A percentile compares a stretch with the other conserved stretches of the same genome.
phyloP scores from a whole-genome alignment of 495 filamentous ascomycete species.

The Lindgomyces ingoldianus region DNA sequence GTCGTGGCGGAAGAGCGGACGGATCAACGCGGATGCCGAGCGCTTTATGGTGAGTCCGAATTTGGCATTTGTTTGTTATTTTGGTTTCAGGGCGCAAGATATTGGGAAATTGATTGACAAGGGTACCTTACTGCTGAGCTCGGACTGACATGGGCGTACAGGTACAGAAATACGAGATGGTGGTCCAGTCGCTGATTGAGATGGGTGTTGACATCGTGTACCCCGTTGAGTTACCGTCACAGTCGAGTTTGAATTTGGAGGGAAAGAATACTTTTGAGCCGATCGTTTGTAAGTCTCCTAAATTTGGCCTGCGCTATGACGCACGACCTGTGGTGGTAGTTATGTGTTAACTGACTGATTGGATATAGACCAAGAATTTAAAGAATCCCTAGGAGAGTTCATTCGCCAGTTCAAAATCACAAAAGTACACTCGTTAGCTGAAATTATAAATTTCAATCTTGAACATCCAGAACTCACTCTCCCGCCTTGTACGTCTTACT shows the following conservation, averaged over 20 bases:
- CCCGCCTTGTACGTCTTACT: constrained; percentile 23
- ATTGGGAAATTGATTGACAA: neutral
- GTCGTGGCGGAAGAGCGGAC: constrained; percentile 30
- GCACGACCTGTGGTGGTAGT: too few relatives aligned
- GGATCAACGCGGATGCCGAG: constrained; percentile 36
- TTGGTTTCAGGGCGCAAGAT: neutral
- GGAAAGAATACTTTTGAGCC: constrained; percentile 35
- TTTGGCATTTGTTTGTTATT: neutral
- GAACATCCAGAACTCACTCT: constrained; percentile 34
- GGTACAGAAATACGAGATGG: constrained; percentile 37
- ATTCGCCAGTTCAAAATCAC: constrained; percentile 35
- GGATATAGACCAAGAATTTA: constrained; percentile 31
- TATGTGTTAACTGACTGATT: neutral
- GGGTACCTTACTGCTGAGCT: constrained; percentile 1
- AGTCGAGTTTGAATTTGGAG: constrained; percentile 28
- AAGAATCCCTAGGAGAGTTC: constrained; percentile 30
- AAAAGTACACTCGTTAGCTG: constrained; percentile 37
- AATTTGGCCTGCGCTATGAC: neutral
- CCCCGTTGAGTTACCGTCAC: constrained; percentile 33
- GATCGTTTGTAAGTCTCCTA: constrained; percentile 35
- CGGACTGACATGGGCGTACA: too few relatives aligned
- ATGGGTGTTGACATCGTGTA: constrained; percentile 36
- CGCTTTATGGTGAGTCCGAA: constrained; percentile 34
- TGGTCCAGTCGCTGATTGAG: constrained; percentile 30
- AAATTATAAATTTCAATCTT: constrained; percentile 39